Conservation (phyloP, 2,329 filamentous ascomycete species). For the Knufia fluminis region DNA sequence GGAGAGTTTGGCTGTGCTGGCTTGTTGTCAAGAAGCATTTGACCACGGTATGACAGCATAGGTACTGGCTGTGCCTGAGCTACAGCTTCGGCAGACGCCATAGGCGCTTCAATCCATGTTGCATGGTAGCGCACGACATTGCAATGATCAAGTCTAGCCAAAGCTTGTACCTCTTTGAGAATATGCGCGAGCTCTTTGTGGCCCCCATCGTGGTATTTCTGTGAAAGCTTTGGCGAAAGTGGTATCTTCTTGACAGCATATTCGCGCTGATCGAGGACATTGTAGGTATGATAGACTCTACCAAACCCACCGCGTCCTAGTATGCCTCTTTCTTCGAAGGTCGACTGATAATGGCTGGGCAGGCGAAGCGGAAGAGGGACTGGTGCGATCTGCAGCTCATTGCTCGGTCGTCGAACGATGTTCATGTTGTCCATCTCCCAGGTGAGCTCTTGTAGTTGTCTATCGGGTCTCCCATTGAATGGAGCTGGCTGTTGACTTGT, state of each 20-base stretch:
- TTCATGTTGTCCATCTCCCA: slow-evolving; percentile 16
- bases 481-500: slow-evolving; percentile 1
- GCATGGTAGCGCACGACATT: slow-evolving; percentile 60
- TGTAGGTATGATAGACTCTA: slow-evolving; percentile 52
- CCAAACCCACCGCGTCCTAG: slow-evolving; percentile 59
- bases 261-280: slow-evolving; percentile 51
- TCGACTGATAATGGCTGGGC: slow-evolving; percentile 37
- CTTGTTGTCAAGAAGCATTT: slow-evolving; percentile 7
- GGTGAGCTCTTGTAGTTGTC: not conserved
- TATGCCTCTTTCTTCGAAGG: slow-evolving; percentile 45
- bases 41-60: not conserved
- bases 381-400: slow-evolving; percentile 14
- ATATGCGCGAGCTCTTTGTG: slow-evolving; percentile 47
- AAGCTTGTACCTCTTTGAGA: slow-evolving; percentile 51
- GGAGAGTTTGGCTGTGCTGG: not conserved
- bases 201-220: slow-evolving; percentile 43
- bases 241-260: slow-evolving; percentile 61
- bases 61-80: not conserved
- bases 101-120: slow-evolving; percentile 50
- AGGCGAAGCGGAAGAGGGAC: slow-evolving; percentile 24
- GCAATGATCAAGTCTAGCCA: slow-evolving; percentile 54
- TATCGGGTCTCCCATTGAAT: not conserved
- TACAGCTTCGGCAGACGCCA: not conserved
- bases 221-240: slow-evolving; percentile 44
- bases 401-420: slow-evolving; percentile 20